Evolutionary conservation across 2,329 filamentous ascomycete species (phyloP).

Genomic region (Fusarium praegraminearum): DNA sequence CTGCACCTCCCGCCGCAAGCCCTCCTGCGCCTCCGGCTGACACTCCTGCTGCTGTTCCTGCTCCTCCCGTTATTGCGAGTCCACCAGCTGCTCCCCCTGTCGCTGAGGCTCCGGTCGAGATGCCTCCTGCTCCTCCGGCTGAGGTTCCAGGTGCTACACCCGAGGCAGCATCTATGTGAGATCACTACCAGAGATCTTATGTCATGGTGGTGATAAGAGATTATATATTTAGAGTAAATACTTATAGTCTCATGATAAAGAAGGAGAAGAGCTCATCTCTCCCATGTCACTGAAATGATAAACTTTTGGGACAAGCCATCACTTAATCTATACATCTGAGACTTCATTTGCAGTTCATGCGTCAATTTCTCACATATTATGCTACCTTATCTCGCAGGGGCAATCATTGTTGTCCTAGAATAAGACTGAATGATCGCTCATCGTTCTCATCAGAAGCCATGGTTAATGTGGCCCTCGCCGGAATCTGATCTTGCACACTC

Average conservation of each 20-base stretch:
- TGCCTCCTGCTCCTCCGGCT: not conserved
- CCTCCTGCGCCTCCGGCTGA: conserved; percentile 1
- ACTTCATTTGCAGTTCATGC: not conserved
- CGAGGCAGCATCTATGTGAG: not conserved
- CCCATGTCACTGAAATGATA: not conserved
- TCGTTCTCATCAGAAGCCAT: not conserved
- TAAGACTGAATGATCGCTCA: not conserved
- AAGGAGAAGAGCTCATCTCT: not conserved
- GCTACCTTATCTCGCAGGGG: fast-evolving
- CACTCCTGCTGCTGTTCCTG: not conserved
- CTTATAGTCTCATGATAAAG: not conserved
- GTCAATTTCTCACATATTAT: not conserved
- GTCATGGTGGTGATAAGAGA: too few species aligned
- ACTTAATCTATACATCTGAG: not conserved
- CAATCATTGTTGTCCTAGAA: not conserved
- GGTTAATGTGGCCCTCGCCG: too few species aligned
- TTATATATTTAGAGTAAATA: not conserved
- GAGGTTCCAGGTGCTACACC: not conserved
- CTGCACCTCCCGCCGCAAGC: conserved; percentile 13
- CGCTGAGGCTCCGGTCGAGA: not conserved
- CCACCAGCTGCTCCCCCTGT: not conserved
- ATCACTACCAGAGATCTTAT: not conserved
- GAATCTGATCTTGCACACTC: too few species aligned
- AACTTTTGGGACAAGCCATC: not conserved
- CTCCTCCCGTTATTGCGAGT: not conserved